phyloP scores from a whole-genome alignment of 129 eudicot species.

The Erigeron canadensis region DNA sequence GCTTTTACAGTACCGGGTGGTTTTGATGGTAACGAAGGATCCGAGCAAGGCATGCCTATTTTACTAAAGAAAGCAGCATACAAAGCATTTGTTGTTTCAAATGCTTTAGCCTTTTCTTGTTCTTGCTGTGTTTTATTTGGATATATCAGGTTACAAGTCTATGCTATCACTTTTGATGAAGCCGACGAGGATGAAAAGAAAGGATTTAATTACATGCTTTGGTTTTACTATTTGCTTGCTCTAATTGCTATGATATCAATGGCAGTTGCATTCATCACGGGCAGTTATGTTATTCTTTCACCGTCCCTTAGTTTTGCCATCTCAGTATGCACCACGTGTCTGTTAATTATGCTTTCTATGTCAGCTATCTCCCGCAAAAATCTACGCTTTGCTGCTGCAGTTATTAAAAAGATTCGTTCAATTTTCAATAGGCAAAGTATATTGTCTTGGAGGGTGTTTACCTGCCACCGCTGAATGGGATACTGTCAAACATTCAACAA shows the following conservation, averaged over 20 bases:
- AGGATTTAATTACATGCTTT: background rate
- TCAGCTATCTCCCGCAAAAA: background rate
- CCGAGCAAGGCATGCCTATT: background rate
- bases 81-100: background rate
- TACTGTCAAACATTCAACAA: background rate
- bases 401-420: background rate
- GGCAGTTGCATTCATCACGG: background rate
- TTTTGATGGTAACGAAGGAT: background rate
- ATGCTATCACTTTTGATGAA: background rate
- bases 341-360: background rate
- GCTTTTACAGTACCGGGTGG: background rate
- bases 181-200: background rate
- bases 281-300: background rate
- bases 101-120: background rate
- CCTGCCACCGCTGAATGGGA: background rate
- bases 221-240: background rate
- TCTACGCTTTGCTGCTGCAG: background rate
- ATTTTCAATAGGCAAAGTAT: background rate
- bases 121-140: slow-evolving; percentile 3
- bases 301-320: slow-evolving; percentile 2
- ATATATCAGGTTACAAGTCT: background rate
- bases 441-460: background rate
- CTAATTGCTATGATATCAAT: background rate
- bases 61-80: background rate
- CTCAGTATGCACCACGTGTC: background rate